Conservation (phyloP, 1,139 yeast genomes). For the Hansenula sp. region DNA sequence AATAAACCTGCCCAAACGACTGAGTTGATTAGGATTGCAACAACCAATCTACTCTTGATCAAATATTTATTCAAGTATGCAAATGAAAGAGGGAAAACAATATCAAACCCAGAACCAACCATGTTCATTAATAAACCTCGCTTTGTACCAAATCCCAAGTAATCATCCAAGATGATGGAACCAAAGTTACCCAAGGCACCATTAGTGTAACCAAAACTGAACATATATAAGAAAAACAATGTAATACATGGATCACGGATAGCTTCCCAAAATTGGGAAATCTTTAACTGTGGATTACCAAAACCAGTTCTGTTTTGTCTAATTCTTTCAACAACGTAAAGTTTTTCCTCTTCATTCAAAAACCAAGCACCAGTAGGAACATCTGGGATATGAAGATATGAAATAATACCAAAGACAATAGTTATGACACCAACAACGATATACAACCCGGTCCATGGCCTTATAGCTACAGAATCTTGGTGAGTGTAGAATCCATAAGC, state of each 20-base stretch:
- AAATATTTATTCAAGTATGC: background rate
- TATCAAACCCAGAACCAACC: slow-evolving; percentile 37
- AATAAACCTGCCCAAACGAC: background rate
- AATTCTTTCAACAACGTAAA: slow-evolving; percentile 47
- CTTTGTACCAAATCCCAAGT: slow-evolving; percentile 32
- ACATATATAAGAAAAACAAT: slow-evolving; percentile 17
- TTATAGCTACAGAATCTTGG: slow-evolving; percentile 28
- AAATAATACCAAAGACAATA: slow-evolving; percentile 36
- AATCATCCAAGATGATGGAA: slow-evolving; percentile 29
- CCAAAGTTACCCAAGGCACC: slow-evolving; percentile 35
- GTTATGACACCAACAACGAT: slow-evolving; percentile 43
- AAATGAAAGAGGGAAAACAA: background rate
- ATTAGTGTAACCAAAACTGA: slow-evolving; percentile 32
- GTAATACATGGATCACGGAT: slow-evolving; percentile 40
- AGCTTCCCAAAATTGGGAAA: slow-evolving; percentile 44
- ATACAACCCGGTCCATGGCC: slow-evolving; percentile 44
- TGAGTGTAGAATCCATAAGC: slow-evolving; percentile 34
- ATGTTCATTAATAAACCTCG: slow-evolving; percentile 35
- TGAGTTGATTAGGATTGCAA: background rate
- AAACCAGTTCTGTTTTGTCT: slow-evolving; percentile 44
- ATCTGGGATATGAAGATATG: slow-evolving; percentile 44
- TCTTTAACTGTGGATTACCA: slow-evolving; percentile 48
- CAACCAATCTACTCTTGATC: background rate
- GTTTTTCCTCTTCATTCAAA: slow-evolving; percentile 44
- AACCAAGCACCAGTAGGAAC: slow-evolving; percentile 43